phyloP scores from a whole-genome alignment of 768 basidiomycete genomes.

The Lenzites betulinus region DNA sequence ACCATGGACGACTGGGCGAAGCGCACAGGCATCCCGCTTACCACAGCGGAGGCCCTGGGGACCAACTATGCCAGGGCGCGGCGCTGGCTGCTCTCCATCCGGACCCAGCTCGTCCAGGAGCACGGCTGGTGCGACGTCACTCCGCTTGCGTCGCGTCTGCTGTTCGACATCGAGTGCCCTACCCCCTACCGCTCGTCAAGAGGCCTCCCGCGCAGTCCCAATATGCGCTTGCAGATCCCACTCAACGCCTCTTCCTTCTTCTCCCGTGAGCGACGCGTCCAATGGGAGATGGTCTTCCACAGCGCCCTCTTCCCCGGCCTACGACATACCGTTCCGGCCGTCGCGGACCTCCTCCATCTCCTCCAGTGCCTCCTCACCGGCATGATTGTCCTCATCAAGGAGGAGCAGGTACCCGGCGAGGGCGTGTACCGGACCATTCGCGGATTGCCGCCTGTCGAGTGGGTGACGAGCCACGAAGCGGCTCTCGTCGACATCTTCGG shows the following conservation, averaged over 20 bases:
- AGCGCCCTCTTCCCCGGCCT: conserved; percentile 41
- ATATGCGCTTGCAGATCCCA: conserved; percentile 71
- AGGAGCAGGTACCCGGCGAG: conserved; percentile 67
- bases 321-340: conserved; percentile 39
- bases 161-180: conserved; percentile 77
- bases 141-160: conserved; percentile 65
- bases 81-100: conserved; percentile 69
- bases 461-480: conserved; percentile 71
- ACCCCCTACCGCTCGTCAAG: conserved; percentile 77
- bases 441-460: conserved; percentile 74
- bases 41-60: conserved; percentile 80
- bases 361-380: conserved; percentile 46
- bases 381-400: conserved; percentile 58
- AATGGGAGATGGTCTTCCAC: conserved; percentile 90
- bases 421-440: conserved; percentile 75
- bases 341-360: conserved; percentile 41
- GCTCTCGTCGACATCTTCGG: conserved; percentile 75
- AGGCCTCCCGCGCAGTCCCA: conserved; percentile 76
- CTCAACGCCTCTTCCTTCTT: conserved; percentile 84
- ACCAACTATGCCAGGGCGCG: conserved; percentile 81
- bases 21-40: conserved; percentile 78
- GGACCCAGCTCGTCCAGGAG: conserved; percentile 61
- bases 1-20: conserved; percentile 85
- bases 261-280: conserved; percentile 78
- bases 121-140: conserved; percentile 69